Base-by-base conservation (phyloP, 192 early-diverging fungal species). In the Chytriomyces confervae region DNA sequence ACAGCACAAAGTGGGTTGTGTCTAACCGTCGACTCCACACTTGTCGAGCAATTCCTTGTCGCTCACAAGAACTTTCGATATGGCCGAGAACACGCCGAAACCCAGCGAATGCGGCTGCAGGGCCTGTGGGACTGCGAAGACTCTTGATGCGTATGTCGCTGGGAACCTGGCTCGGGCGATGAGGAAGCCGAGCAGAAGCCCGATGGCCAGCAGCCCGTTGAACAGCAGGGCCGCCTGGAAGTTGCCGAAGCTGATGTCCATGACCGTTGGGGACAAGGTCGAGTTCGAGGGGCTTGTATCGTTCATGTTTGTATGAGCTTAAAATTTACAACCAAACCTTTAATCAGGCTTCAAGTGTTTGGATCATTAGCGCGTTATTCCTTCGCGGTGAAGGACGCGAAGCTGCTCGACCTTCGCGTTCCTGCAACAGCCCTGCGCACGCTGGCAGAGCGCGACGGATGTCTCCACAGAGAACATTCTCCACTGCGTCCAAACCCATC, bases 151-250 rank as follows among this genome's bases (percentile, higher is more conserved):
- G 57, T 94, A 97, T 48, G 93, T 89, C 20, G 88, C 85, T 11
- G 85, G 88, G 29, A 89, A 84, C 49, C 86, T 84, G 7, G 88
- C 87, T 8, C 95, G 83, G 9, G 93, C 82, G 20, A 95, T 68
- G 70, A 85, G 85, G 80, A 95, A 95, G n/a, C 83, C 75, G 6
- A 86, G 36, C 77, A 91, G 87, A 29, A 93, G 72, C 0, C 51
- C 80, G 6, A 86, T 47, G 13, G 87, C 88, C 7, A 93, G 44
- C 6, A 73, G 84, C 1, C 79, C 78, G 80, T 95, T 95, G 79
- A 95, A 92, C 23, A 87, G 63, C 6, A 95, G 60, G 0, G 95
- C 87, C 3, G 93, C 89, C 0, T 87, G 73, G 72, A 96, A 94
- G 3, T 91, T 89, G 36, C 78, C 80, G 20, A 91, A 79, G 60